Conservation (phyloP, 1,284 basidiomycete species). For the Crepidotus sp. region DNA sequence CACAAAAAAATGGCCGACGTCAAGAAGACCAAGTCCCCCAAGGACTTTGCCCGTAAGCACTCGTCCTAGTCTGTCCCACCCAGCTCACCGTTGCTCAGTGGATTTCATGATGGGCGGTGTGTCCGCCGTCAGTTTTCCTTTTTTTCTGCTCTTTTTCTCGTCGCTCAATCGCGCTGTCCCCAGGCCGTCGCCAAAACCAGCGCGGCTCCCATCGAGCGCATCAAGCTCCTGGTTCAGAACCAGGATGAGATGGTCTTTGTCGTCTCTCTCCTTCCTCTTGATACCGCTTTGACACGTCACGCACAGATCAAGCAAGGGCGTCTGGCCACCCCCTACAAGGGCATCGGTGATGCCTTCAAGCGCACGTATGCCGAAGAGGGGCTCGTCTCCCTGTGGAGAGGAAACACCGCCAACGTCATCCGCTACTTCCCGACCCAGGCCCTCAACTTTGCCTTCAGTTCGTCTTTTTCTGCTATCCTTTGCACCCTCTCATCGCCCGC, state of each 20-base stretch:
- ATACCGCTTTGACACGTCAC: constrained; percentile 25
- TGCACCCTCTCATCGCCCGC: constrained; percentile 14
- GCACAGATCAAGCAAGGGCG: constrained; percentile 91
- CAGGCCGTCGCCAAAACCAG: constrained; percentile 96
- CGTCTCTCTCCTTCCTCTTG: background rate
- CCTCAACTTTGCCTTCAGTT: constrained; percentile 92
- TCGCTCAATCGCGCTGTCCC: constrained; percentile 2
- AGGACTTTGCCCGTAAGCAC: constrained; percentile 47
- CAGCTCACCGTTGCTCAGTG: constrained; percentile 43
- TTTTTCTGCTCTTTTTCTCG: constrained; percentile 13
- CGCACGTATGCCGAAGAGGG: constrained; percentile 92
- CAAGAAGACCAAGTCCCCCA: constrained; percentile 70
- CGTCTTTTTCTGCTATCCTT: constrained; percentile 24
- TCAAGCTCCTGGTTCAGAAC: constrained; percentile 97
- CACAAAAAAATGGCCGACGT: constrained; percentile 64
- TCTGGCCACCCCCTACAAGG: constrained; percentile 89
- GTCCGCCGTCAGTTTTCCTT: constrained; percentile 58
- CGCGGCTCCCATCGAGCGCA: constrained; percentile 98
- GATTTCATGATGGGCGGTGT: constrained; percentile 93
- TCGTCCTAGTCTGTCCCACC: background rate
- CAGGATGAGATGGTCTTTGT: constrained; percentile 82
- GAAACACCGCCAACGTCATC: constrained; percentile 97
- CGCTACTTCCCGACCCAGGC: constrained; percentile 98
- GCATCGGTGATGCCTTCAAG: constrained; percentile 78
- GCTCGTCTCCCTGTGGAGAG: constrained; percentile 85